Conservation (phyloP, 345 rosid genomes). For the Lenwebbia sp. region DNA sequence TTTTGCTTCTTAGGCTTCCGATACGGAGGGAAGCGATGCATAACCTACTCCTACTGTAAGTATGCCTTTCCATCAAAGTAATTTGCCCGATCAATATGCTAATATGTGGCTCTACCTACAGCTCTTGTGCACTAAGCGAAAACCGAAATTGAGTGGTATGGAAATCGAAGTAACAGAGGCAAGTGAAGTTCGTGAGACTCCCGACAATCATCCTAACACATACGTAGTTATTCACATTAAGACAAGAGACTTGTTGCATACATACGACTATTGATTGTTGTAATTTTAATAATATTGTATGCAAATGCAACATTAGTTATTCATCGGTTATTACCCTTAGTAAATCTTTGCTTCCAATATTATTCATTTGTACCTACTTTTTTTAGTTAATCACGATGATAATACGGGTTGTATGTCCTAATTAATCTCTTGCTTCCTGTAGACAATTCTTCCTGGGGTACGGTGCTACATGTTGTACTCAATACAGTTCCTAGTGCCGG, state of each 20-base stretch:
- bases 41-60: fast-evolving
- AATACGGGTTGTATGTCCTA: not conserved
- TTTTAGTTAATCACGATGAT: not conserved
- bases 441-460: not conserved
- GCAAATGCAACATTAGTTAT: not conserved
- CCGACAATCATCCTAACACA: not conserved
- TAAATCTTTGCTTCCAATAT: not conserved
- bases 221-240: not conserved
- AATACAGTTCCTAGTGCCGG: not conserved
- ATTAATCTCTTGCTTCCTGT: too few relatives aligned
- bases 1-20: not conserved
- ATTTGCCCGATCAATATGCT: not conserved
- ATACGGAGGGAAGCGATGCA: fast-evolving
- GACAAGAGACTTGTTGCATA: not conserved
- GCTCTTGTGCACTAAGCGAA: too few relatives aligned
- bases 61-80: not conserved
- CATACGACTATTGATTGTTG: not conserved
- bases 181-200: too few relatives aligned
- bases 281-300: not conserved
- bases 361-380: not conserved
- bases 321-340: not conserved
- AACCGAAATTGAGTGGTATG: too few relatives aligned
- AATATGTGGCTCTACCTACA: not conserved
- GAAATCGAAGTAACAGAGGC: too few relatives aligned
- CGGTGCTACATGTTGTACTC: not conserved